Conservation (phyloP, 108 stramenopile genomes). For the Cyclostephanos tholiformis region DNA sequence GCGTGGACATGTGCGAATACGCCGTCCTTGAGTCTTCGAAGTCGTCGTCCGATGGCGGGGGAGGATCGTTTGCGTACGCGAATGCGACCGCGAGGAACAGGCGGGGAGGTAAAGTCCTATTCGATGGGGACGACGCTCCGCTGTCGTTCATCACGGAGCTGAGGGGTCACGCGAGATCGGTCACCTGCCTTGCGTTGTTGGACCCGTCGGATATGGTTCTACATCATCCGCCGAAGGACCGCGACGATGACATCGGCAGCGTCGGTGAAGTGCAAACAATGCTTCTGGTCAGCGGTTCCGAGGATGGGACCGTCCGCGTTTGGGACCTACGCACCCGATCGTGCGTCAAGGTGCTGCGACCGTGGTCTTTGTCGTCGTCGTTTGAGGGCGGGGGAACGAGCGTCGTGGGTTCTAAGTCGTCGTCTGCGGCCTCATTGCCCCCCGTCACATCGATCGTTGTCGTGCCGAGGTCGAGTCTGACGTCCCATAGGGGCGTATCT, state of each 20-base stretch:
- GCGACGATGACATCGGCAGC: neutral
- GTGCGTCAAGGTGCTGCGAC: slow-evolving; percentile 65
- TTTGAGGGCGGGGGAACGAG: neutral
- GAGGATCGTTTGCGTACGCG: slow-evolving; percentile 31
- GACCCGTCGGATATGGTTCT: slow-evolving; percentile 46
- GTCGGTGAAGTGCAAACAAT: neutral
- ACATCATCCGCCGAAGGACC: neutral
- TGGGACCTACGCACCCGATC: slow-evolving; percentile 78
- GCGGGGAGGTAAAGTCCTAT: neutral
- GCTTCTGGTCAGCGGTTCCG: slow-evolving; percentile 67
- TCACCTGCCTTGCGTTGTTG: slow-evolving; percentile 63
- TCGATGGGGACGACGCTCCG: neutral
- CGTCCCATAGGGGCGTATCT: slow-evolving; percentile 8
- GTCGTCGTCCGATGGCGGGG: slow-evolving; percentile 17
- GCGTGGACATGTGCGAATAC: slow-evolving; percentile 69
- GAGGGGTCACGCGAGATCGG: slow-evolving; percentile 69
- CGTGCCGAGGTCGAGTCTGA: slow-evolving; percentile 40
- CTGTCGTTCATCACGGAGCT: slow-evolving; percentile 50
- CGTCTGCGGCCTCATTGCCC: slow-evolving; percentile 31
- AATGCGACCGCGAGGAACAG: slow-evolving; percentile 12
- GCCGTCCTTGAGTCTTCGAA: slow-evolving; percentile 46
- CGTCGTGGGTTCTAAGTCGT: slow-evolving; percentile 13
- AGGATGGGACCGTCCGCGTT: slow-evolving; percentile 73
- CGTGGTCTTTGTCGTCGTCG: slow-evolving; percentile 56
- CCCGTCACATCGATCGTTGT: slow-evolving; percentile 65